phyloP scores from a whole-genome alignment of 108 stramenopile species.

The Schizochytrium sp. region DNA sequence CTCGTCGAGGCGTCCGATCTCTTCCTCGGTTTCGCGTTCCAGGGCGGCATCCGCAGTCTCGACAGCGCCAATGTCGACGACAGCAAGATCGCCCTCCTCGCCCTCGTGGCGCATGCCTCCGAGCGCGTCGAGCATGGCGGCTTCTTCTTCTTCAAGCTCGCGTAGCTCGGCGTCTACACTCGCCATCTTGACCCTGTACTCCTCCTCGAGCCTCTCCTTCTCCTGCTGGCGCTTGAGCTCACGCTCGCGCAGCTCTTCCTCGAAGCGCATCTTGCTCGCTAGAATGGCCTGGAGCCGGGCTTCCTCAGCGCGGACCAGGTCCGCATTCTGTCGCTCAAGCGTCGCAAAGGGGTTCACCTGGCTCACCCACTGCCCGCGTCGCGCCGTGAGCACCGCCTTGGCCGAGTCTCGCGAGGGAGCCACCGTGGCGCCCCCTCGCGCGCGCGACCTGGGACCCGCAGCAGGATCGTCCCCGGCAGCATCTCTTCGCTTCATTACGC shows the following conservation, averaged over 20 bases:
- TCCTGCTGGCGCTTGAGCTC: not conserved
- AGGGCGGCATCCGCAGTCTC: not conserved
- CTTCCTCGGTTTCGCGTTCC: not conserved
- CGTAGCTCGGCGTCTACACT: not conserved
- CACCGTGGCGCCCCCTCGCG: not conserved
- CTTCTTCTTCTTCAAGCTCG: not conserved
- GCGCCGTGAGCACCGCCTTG: not conserved
- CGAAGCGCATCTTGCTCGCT: not conserved
- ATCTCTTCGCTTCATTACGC: not conserved
- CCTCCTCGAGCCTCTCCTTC: conserved; percentile 1
- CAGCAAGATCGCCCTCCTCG: not conserved
- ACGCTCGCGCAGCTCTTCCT: conserved; percentile 7
- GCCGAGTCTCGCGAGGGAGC: not conserved
- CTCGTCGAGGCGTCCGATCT: not conserved
- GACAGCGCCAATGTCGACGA: not conserved
- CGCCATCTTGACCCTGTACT: not conserved
- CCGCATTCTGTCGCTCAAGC: not conserved
- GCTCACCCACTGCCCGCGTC: conserved; percentile 9
- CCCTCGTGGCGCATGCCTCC: not conserved
- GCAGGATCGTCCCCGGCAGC: not conserved
- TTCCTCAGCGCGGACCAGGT: not conserved
- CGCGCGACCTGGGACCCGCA: not conserved
- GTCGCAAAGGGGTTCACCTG: conserved; percentile 10
- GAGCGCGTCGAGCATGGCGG: not conserved
- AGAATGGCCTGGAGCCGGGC: not conserved